A percentile compares a stretch with the other conserved stretches of the same genome.
Evolutionary conservation across 148 eudicot genomes (phyloP).

Genomic region (Persicaria maculosa): DNA sequence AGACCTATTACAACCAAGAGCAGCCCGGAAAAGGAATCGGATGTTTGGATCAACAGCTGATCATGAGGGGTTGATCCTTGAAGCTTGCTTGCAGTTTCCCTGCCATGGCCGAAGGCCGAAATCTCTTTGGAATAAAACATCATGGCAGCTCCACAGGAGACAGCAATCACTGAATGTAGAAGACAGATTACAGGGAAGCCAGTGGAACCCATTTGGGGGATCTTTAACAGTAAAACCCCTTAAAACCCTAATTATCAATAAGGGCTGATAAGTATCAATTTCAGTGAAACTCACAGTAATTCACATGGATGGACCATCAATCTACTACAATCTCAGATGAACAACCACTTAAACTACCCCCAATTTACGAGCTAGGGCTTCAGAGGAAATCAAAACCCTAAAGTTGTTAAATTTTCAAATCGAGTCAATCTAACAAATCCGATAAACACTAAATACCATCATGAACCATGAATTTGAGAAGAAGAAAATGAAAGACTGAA

Average conservation of each 20-base stretch:
- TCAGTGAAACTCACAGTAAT: neutral
- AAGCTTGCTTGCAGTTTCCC: conserved; percentile 53
- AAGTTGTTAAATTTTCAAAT: neutral
- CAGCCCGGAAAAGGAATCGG: conserved; percentile 86
- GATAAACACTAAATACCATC: neutral
- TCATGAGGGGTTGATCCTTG: conserved; percentile 82
- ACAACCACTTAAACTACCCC: neutral
- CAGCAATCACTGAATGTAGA: conserved; percentile 66
- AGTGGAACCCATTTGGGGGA: conserved; percentile 50
- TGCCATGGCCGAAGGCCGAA: conserved; percentile 59
- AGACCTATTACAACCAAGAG: conserved; percentile 75
- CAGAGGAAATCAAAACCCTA: neutral
- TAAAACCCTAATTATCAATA: conserved; percentile 6
- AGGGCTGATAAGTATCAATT: neutral
- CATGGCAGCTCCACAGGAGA: conserved; percentile 69
- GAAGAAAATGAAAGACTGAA: neutral
- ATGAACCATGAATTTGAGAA: neutral
- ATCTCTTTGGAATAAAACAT: conserved; percentile 77
- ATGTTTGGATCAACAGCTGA: conserved; percentile 58
- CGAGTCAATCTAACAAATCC: neutral
- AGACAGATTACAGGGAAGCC: conserved; percentile 67
- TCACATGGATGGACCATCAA: neutral
- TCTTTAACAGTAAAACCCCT: neutral
- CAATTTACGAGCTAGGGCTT: neutral
- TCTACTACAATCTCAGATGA: neutral